A percentile compares a stretch with the other conserved stretches of the same genome.
These are phyloP conservation scores for Phytopythium vexans DNA, from an alignment of 352 stramenopile species.

Conservation along the genomic window DNA sequence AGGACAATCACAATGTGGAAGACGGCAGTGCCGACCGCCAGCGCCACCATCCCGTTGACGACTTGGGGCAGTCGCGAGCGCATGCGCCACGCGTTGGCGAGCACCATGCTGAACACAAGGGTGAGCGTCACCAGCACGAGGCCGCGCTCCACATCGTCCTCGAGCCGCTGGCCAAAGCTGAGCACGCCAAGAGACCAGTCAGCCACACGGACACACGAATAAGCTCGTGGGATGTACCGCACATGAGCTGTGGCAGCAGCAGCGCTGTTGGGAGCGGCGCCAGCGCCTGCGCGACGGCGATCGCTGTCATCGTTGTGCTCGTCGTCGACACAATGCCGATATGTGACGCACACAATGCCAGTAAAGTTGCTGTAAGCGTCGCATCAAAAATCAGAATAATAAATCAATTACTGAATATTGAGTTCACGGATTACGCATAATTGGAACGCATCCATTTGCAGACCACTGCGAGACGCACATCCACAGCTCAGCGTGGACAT, in stretches of 20 bases:
- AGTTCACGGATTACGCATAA: not conserved
- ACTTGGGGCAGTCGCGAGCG: slow-evolving; percentile 11
- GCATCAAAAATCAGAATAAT: too few relatives aligned
- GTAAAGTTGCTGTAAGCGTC: too few relatives aligned
- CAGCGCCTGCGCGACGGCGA: slow-evolving; percentile 17
- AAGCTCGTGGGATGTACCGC: slow-evolving; percentile 1
- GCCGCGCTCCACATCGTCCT: slow-evolving; percentile 41
- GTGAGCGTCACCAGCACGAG: slow-evolving; percentile 36
- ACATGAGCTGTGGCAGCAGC: slow-evolving; percentile 24
- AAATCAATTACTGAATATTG: not conserved
- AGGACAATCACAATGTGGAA: slow-evolving; percentile 67
- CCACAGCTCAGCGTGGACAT: too few relatives aligned
- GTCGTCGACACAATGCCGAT: too few relatives aligned
- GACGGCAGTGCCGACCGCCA: slow-evolving; percentile 30
- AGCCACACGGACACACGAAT: not conserved
- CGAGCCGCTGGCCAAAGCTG: slow-evolving; percentile 32
- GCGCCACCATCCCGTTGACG: slow-evolving; percentile 19
- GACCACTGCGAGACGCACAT: too few relatives aligned
- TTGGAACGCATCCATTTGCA: not conserved
- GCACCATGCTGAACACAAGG: slow-evolving; percentile 25
- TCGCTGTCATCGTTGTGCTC: too few relatives aligned
- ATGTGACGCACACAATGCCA: too few relatives aligned
- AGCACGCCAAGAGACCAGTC: slow-evolving; percentile 1
- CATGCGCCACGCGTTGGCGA: slow-evolving; percentile 26
- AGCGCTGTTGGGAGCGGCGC: slow-evolving; percentile 11